Conservation (phyloP, 495 filamentous ascomycete genomes). For the Penicillium paradoxum region DNA sequence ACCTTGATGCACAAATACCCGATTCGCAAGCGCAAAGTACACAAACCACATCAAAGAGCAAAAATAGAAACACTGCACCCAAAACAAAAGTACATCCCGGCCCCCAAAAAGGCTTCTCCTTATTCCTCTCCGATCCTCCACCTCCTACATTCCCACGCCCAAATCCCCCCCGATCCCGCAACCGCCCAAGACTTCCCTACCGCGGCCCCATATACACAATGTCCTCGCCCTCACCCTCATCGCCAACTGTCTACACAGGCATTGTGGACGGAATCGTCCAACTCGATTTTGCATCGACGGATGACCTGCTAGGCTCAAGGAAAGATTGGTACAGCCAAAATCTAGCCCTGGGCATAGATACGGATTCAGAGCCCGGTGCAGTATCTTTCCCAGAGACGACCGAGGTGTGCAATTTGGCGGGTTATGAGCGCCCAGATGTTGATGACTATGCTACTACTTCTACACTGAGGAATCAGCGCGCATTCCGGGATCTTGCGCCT, state of each 20-base stretch:
- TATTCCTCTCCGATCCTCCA: conserved; percentile 33
- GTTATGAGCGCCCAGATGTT: conserved; percentile 38
- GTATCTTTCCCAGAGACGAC: not conserved
- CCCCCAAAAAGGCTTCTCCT: conserved; percentile 33
- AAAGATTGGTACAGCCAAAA: conserved; percentile 33
- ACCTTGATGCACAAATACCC: conserved; percentile 25
- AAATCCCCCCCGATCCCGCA: not conserved
- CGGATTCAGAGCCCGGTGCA: not conserved
- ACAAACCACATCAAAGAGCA: not conserved
- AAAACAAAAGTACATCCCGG: not conserved
- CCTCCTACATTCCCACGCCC: conserved; percentile 10
- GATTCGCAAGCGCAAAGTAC: conserved; percentile 1
- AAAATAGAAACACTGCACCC: not conserved
- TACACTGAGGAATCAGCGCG: conserved; percentile 35
- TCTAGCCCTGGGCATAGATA: conserved; percentile 21
- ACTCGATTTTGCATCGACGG: conserved; percentile 49
- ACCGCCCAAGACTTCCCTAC: conserved; percentile 23
- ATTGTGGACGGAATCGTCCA: conserved; percentile 48
- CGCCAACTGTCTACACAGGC: conserved; percentile 55
- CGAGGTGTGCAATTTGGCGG: conserved; percentile 29
- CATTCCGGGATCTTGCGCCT: conserved; percentile 16
- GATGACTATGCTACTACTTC: conserved; percentile 30
- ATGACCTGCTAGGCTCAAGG: conserved; percentile 33
- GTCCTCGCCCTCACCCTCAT: conserved; percentile 51
- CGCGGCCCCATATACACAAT: conserved; percentile 54